Evolutionary conservation across 2,329 filamentous ascomycete genomes (phyloP), one percentile per base, ranked within the genome.

Genomic region (Fusarium protoensiforme): DNA sequence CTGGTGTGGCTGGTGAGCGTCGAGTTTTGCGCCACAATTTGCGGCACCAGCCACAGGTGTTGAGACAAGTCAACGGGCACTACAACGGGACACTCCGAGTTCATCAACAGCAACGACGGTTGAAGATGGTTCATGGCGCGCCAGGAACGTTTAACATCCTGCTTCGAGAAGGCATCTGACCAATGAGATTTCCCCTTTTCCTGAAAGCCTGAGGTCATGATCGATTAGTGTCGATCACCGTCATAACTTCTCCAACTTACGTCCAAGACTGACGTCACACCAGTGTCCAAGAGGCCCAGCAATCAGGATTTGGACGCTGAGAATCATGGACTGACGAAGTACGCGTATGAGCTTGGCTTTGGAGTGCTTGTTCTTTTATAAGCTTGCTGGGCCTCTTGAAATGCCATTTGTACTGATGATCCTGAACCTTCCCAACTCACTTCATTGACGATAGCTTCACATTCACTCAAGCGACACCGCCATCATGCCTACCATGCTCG

Each of bases 401-500:
- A 24, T 29, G 46, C 29, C 46, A 41, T 39, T 24, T 59, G 36
- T 46, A 51, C 64, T 48, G 10, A 27, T 29, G 24, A 57, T 65
- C 38, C 43, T 58, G 39, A 57, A 63, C 31, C 46, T 38, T 43
- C 46, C 31, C 27, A 46, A 48, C 35, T 35, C 33, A 31, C 18
- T 35, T 18, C 51, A 18, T 64, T 27, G 16, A 35, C 51, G 14
- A 64, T 39, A 56, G 10, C 53, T 41, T 43, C 61, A 31, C 13
- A 38, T 22, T 29, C 38, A 58, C 20, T 53, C 31, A n/a, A 38
- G 7, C 35, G 61, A 61, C 18, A 64, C 62, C 65, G 35, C n/a
- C 68, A 75, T 51, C 72, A 78, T 78, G 77, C 77, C 77, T 53
- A 71, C 75, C 39, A 77, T 78, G 77, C 76, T 78, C 48, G 77